phyloP scores from a whole-genome alignment of 345 rosid genomes.

The Acer saccharum region DNA sequence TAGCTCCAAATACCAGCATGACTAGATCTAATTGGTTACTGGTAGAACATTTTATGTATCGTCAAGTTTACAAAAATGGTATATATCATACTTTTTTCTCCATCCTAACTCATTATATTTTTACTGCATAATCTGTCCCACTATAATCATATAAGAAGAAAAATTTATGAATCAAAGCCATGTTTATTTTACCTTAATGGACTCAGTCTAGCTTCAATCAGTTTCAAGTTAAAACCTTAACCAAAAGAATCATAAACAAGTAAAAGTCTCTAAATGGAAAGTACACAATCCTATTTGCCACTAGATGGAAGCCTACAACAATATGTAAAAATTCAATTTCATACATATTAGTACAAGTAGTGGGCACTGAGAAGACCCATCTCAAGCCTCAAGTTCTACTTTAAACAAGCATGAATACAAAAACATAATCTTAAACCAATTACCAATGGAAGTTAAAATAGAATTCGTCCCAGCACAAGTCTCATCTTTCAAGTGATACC shows the following conservation, averaged over 20 bases:
- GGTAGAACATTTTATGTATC: neutral
- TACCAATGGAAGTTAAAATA: neutral
- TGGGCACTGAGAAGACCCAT: neutral
- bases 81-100: neutral
- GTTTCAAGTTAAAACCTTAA: neutral
- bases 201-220: neutral
- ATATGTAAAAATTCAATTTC: neutral
- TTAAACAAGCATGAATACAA: neutral
- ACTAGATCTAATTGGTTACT: neutral
- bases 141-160: neutral
- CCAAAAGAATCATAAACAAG: neutral
- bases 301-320: neutral
- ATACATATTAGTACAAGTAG: neutral
- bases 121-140: neutral
- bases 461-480: neutral
- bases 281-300: neutral
- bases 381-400: neutral
- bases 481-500: neutral
- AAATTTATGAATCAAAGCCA: neutral
- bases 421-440: neutral
- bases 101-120: neutral
- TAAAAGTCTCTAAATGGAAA: neutral
- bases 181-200: neutral
- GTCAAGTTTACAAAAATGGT: neutral
- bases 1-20: neutral